Percentiles rank a stretch among this genome's conserved stretches.
phyloP scores from a whole-genome alignment of 2,329 filamentous ascomycete genomes.

The Colletotrichum sp. region DNA sequence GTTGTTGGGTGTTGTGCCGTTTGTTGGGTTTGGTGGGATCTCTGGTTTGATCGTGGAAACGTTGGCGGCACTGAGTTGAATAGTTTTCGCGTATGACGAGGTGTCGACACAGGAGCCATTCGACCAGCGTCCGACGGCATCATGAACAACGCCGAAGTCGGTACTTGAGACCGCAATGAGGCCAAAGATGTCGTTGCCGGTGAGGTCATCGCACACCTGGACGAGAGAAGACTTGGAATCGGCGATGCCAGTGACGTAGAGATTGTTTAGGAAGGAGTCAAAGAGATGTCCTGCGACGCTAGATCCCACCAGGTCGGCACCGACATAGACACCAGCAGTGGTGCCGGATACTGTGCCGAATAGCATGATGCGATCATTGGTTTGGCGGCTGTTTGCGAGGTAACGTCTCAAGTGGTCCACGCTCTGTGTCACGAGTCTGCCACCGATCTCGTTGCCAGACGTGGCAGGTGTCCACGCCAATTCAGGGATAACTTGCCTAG shows the following conservation, averaged over 20 bases:
- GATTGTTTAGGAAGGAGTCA: not conserved
- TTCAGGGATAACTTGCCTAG: not conserved
- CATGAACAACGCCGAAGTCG: conserved; percentile 30
- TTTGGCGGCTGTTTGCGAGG: not conserved
- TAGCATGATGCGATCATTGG: not conserved
- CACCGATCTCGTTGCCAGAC: not conserved
- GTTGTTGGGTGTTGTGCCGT: not conserved
- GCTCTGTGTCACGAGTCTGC: not conserved
- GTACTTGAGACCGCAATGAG: conserved; percentile 29
- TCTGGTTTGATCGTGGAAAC: conserved; percentile 1
- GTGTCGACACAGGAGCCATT: conserved; percentile 8
- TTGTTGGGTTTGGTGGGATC: not conserved
- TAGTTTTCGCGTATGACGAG: not conserved
- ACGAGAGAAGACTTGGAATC: conserved; percentile 23
- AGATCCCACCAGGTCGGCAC: conserved; percentile 20
- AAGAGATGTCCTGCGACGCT: conserved; percentile 7
- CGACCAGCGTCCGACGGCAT: conserved; percentile 27
- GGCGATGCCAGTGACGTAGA: not conserved
- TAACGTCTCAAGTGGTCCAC: conserved; percentile 6
- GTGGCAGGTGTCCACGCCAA: conserved; percentile 6
- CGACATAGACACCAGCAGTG: conserved; percentile 26
- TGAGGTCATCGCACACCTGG: conserved; percentile 33
- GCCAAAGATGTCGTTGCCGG: conserved; percentile 32
- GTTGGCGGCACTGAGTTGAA: not conserved
- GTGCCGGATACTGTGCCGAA: conserved; percentile 4